A percentile compares a stretch with the other conserved stretches of the same genome.
These are phyloP conservation scores for Phaeophleospora eucalypticola DNA, from an alignment of 2,329 filamentous ascomycete species.

Conservation along the genomic window DNA sequence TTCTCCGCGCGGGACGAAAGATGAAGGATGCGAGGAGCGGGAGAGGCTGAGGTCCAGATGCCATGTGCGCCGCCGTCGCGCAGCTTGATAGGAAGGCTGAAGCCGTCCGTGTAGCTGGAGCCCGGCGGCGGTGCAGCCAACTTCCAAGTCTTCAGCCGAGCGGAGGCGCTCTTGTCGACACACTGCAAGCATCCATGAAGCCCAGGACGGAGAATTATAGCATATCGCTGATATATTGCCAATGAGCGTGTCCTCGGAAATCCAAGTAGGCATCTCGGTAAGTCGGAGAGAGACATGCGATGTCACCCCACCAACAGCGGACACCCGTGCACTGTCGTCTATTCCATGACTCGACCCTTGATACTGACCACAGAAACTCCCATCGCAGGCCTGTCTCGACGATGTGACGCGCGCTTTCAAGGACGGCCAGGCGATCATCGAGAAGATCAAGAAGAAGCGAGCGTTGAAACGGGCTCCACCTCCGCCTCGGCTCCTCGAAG, in stretches of 20 bases:
- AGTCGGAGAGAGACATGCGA: constrained; percentile 6
- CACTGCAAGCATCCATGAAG: neutral
- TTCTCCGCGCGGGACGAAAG: no score
- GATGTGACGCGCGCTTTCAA: constrained; percentile 26
- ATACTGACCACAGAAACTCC: no score
- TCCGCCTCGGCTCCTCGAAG: constrained; percentile 30
- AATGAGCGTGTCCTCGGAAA: constrained; percentile 13
- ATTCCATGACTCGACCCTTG: neutral
- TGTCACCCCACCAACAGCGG: constrained; percentile 1
- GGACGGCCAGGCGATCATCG: constrained; percentile 29
- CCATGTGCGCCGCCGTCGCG: no score
- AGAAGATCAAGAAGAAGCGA: constrained; percentile 32
- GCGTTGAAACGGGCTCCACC: constrained; percentile 28
- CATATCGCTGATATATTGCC: neutral
- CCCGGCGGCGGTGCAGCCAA: neutral
- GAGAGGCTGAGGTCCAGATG: no score
- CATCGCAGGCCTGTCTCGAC: constrained; percentile 24
- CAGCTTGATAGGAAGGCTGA: neutral
- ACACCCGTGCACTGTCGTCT: neutral
- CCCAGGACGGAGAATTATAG: neutral
- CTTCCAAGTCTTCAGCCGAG: neutral
- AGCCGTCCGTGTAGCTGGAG: no score
- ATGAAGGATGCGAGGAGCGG: no score
- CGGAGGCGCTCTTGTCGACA: neutral
- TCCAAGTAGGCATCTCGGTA: constrained; percentile 18